Evolutionary conservation across 768 basidiomycete genomes (phyloP).

Genomic region (Dictyophora rubrovolvata): DNA sequence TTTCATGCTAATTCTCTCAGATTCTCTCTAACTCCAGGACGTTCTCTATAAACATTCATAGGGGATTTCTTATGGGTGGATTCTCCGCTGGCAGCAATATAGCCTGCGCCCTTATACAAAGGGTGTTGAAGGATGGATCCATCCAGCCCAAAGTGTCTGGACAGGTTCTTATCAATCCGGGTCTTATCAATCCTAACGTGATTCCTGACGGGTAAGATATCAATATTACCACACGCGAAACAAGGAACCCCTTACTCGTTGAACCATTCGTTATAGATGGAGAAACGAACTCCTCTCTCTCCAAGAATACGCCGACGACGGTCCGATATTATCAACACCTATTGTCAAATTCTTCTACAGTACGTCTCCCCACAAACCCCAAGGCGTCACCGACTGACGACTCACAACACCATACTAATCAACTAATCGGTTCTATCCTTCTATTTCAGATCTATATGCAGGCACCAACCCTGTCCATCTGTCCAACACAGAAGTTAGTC

Average conservation of each 20-base stretch:
- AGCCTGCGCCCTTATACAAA: conserved; percentile 14
- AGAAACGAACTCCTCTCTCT: not conserved
- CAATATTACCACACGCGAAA: not conserved
- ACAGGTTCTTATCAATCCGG: conserved; percentile 11
- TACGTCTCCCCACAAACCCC: not conserved
- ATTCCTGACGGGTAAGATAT: not conserved
- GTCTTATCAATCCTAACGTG: not conserved
- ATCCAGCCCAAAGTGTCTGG: conserved; percentile 17
- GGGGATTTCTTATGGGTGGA: conserved; percentile 19
- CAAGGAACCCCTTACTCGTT: not conserved
- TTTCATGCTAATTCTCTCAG: not conserved
- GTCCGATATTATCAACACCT: not conserved
- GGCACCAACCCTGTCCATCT: not conserved
- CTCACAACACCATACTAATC: not conserved
- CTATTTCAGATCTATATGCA: not conserved
- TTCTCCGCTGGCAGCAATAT: conserved; percentile 16
- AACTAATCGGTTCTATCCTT: not conserved
- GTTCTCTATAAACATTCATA: conserved; percentile 11
- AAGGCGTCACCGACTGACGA: not conserved
- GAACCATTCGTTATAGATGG: not conserved
- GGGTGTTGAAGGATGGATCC: conserved; percentile 15
- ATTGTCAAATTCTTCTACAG: not conserved
- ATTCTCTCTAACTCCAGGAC: conserved; percentile 2
- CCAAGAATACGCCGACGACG: not conserved
- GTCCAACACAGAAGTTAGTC: conserved; percentile 9